Evolutionary conservation across 2,329 filamentous ascomycete genomes (phyloP), one percentile per base, ranked within the genome.

Genomic region (Sphaerulina musiva): DNA sequence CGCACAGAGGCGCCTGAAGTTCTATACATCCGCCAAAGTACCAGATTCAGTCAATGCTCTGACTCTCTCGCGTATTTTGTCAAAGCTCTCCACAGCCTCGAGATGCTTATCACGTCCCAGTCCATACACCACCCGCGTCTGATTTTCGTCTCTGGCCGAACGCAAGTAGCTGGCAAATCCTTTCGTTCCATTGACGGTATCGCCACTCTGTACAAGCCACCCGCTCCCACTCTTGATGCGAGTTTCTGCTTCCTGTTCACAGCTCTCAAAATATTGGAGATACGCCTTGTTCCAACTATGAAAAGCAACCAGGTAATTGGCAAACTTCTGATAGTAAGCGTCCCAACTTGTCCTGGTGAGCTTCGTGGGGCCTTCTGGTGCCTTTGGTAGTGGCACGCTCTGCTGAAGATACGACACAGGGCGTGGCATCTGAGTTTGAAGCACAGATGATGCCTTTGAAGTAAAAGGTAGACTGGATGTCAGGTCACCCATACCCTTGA

Each of bases 91-190:
- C 53, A 89, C 72, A 8, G 78, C 77, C 53, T 74, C 68, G 54
- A 80, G 77, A 64, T 90, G 86, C 56, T 76, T 76, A 42, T 81
- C 78, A 56, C 79, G 81, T 6, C 80, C 80, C 7, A 77, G 68
- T 31, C 71, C 71, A 84, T 86, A 89, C 53, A 78, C 76, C 63
- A 75, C 75, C 53, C 83, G 74, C 4, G 87, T 80, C 46, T 75
- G 73, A 59, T 82, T 78, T 64, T 90, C 86, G 68, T 87, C 80
- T 59, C 80, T 78, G 52, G 85, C 70, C 66, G 80, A 81, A 38
- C 72, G 72, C 54, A 81, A 68, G 66, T 89, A 89, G 52, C 79
- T 77, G 12, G 73, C 66, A 23, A 84, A 74, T 0, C 79, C 81
- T 17, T 71, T 64, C 41, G 68, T 62, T 55, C 74, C 51, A 7